Base-by-base conservation (phyloP, 129 eudicot species). In the Artemisia annua region DNA sequence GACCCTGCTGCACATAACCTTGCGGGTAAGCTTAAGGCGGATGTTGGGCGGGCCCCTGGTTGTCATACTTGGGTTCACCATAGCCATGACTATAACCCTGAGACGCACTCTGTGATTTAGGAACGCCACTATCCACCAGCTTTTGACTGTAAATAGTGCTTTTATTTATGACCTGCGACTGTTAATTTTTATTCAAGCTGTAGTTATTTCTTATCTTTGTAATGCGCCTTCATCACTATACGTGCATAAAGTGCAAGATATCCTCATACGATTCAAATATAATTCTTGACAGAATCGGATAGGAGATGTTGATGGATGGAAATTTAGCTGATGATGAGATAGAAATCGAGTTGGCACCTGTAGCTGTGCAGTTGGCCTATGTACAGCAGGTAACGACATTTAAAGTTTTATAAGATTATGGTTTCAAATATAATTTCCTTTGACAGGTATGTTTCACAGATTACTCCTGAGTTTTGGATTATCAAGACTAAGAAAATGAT, bases 281-380 rank as follows among this genome's bases (percentile, higher is more conserved):
- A n/a, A n/a, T n/a, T n/a, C n/a, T n/a, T n/a, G n/a, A n/a, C n/a
- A n/a, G n/a, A n/a, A n/a, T n/a, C n/a, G n/a, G n/a, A n/a, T n/a
- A n/a, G n/a, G n/a, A n/a, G n/a, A n/a, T 44, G 11, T 63, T 93
- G 48, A 86, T 93, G 98, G 98, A 93, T 15, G 98, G 22, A 93
- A 44, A 86, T 71, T 75, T 76, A 10, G 72, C 89, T 64, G 96
- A 93, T 76, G 98, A 93, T 71, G 89, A 87, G 17, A 76, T 89
- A 56, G 98, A 93, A 72, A 79, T 78, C 54, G 96, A 90, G 75
- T 79, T 89, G 88, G 92, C 98, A 55, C 65, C 10, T 64, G 73
- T 93, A 6, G 78, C 85, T 73, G 93, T 93, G 48, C 98, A 87
- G 77, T 79, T 90, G 84, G 98, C 92, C 17, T 84, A 93, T 77